Evolutionary conservation across 2,329 filamentous ascomycete genomes (phyloP).

Genomic region (Neodidymelliopsis sp.): DNA sequence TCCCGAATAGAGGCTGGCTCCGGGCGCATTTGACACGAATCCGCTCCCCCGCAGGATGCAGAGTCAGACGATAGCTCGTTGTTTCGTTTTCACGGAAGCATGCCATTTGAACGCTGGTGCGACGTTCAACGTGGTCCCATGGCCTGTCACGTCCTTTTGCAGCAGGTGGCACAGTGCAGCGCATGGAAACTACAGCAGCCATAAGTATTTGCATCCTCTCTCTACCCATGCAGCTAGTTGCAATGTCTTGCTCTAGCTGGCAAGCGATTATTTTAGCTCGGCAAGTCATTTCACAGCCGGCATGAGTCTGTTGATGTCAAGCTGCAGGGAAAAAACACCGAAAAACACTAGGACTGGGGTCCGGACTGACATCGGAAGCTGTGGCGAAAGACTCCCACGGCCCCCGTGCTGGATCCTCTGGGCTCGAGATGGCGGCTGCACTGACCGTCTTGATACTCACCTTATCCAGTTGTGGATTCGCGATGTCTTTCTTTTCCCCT

Average conservation of each 20-base stretch:
- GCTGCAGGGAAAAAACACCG: slow-evolving; percentile 8
- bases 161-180: slow-evolving; percentile 17
- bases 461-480: slow-evolving; percentile 11
- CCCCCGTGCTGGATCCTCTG: slow-evolving; percentile 8
- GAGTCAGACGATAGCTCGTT: slow-evolving; percentile 15
- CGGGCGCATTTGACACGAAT: slow-evolving; percentile 8
- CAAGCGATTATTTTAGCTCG: slow-evolving; percentile 1
- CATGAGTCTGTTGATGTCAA: slow-evolving; percentile 4
- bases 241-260: slow-evolving; percentile 13
- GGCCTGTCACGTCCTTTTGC: slow-evolving; percentile 23
- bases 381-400: slow-evolving; percentile 11
- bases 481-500: slow-evolving; percentile 33
- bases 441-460: slow-evolving; percentile 14
- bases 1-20: slow-evolving; percentile 12
- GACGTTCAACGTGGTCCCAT: slow-evolving; percentile 19
- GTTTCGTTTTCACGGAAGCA: slow-evolving; percentile 30
- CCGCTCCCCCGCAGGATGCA: slow-evolving; percentile 17
- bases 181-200: slow-evolving; percentile 7
- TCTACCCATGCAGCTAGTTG: slow-evolving; percentile 5
- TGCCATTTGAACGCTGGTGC: slow-evolving; percentile 34
- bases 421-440: slow-evolving; percentile 12
- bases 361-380: slow-evolving; percentile 8
- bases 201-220: slow-evolving; percentile 8
- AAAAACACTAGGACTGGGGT: slow-evolving; percentile 4
- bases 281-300: slow-evolving; percentile 4